These are phyloP conservation scores for Luvunga scandens DNA, from an alignment of 345 rosid genomes.

Conservation along the genomic window DNA sequence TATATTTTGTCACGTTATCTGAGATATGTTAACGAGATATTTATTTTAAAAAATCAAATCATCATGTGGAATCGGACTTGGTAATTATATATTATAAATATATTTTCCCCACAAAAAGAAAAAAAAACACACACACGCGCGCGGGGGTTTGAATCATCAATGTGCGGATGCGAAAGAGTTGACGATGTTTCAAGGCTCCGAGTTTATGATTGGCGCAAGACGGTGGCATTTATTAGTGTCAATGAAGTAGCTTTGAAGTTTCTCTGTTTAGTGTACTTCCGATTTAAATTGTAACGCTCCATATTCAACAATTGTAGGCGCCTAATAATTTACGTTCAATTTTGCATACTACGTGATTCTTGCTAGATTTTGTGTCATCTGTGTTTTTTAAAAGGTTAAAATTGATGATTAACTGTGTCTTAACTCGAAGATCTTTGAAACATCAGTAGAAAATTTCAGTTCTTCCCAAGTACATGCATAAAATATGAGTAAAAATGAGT, in stretches of 20 bases:
- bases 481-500: no score
- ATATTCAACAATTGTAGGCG: not conserved
- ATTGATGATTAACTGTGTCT: no score
- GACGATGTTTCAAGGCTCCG: conserved; percentile 8
- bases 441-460: no score
- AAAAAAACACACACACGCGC: no score
- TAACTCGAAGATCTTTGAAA: no score
- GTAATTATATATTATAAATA: no score
- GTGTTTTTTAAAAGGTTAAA: no score
- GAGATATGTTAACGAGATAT: not conserved
- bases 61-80: not conserved
- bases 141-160: conserved; percentile 4
- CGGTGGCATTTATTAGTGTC: conserved; percentile 10
- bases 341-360: not conserved
- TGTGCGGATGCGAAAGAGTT: conserved; percentile 10
- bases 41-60: no score
- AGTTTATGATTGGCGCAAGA: conserved; percentile 1
- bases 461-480: no score
- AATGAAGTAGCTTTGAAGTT: not conserved
- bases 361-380: no score
- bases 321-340: not conserved
- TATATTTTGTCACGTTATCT: not conserved
- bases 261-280: not conserved
- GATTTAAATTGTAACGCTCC: not conserved
- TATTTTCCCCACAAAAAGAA: not conserved